Percentiles rank a stretch among this genome's conserved stretches.
Evolutionary conservation across 345 rosid species (phyloP).

Genomic region (Erysimum cheiranthoides): DNA sequence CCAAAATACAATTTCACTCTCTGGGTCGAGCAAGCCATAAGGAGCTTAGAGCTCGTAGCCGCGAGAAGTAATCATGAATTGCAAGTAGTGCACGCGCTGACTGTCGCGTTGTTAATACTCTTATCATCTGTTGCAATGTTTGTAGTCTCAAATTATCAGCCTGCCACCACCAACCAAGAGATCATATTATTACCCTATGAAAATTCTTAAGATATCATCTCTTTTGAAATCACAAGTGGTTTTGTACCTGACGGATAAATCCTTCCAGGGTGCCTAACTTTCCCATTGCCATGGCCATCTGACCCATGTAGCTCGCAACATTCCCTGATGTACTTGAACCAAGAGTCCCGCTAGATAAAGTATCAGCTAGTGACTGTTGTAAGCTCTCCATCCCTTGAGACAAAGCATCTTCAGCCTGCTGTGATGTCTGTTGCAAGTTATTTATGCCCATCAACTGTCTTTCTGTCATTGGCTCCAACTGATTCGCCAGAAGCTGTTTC

Average conservation of each 20-base stretch:
- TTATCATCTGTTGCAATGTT: constrained; percentile 92
- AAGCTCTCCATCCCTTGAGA: constrained; percentile 99
- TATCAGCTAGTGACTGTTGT: constrained; percentile 94
- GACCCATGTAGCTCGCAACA: constrained; percentile 98
- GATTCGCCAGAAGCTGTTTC: constrained; percentile 80
- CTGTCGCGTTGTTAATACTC: constrained; percentile 86
- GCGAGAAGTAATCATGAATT: constrained; percentile 82
- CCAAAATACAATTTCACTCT: constrained; percentile 56
- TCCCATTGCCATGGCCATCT: constrained; percentile 99
- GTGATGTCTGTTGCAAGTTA: constrained; percentile 95
- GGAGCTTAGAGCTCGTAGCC: constrained; percentile 96
- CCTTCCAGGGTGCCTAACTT: constrained; percentile 98
- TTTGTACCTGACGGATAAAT: constrained; percentile 86
- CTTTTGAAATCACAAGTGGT: background rate
- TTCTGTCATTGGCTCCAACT: constrained; percentile 96
- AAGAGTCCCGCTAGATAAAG: constrained; percentile 83
- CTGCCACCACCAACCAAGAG: constrained; percentile 49
- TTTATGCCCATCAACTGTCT: constrained; percentile 78
- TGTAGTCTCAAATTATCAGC: constrained; percentile 97
- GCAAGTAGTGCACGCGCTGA: constrained; percentile 96
- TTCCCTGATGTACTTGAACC: constrained; percentile 90
- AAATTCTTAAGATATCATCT: constrained; percentile 19
- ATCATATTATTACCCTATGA: background rate
- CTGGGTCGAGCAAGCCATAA: constrained; percentile 97
- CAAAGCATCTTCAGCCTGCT: constrained; percentile 98